These are phyloP conservation scores for Pseudocercospora musae DNA, from an alignment of 2,329 filamentous ascomycete species.

Conservation along the genomic window DNA sequence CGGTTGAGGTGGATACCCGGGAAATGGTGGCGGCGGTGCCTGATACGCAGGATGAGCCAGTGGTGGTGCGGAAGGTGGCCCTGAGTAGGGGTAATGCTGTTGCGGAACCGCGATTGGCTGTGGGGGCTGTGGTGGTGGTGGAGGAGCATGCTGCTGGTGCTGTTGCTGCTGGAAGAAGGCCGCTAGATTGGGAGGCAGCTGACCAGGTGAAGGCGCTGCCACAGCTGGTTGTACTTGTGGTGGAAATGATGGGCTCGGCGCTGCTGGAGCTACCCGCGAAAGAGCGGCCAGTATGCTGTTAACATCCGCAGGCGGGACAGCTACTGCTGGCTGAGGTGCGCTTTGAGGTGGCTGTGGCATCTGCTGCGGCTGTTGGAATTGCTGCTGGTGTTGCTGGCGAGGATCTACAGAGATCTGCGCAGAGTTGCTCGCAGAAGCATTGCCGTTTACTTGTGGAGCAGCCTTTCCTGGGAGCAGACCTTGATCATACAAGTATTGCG, in stretches of 20 bases:
- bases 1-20: constrained; percentile 31
- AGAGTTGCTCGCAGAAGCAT: background rate
- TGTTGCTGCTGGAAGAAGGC: constrained; percentile 26
- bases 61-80: constrained; percentile 19
- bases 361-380: constrained; percentile 14
- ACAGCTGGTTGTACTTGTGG: constrained; percentile 17
- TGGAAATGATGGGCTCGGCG: constrained; percentile 24
- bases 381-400: constrained; percentile 14
- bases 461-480: constrained; percentile 27
- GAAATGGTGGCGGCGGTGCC: constrained; percentile 21
- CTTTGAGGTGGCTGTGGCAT: constrained; percentile 16
- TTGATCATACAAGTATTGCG: constrained; percentile 32
- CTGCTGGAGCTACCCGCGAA: constrained; percentile 27
- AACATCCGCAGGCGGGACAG: constrained; percentile 31
- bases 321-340: constrained; percentile 9
- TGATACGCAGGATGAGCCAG: constrained; percentile 18
- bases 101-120: constrained; percentile 11
- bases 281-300: constrained; percentile 37
- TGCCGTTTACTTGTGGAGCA: constrained; percentile 19
- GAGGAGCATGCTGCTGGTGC: background rate
- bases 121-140: constrained; percentile 13
- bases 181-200: constrained; percentile 28
- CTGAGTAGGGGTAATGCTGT: constrained; percentile 17
- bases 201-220: constrained; percentile 21
- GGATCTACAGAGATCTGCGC: constrained; percentile 13